Base-by-base conservation (phyloP, 1,284 basidiomycete species). In the Melampsora larici-populina region DNA sequence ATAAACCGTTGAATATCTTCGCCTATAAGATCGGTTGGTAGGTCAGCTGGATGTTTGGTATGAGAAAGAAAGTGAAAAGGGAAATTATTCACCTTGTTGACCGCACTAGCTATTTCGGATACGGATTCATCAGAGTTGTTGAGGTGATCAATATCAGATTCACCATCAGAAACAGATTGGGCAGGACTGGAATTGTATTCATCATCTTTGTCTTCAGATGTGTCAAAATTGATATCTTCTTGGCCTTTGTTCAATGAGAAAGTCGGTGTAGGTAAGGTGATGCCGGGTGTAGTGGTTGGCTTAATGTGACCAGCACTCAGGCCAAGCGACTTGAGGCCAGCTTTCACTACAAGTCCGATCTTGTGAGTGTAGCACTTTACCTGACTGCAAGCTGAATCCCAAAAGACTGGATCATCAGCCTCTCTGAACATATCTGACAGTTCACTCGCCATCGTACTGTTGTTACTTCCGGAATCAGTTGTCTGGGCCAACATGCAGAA, bases 391-490 rank as follows among this genome's bases (percentile, higher is more conserved):
- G 40, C 26, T 1, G 18, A 5, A 49, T 69, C 67, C 46, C 67
- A 69, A 36, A 7, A 36, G 67, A 24, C 21, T 15, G 67, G 29
- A 9, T 43, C 64, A 17, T 66, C 64, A n/a, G n/a, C 26, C 18
- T 13, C 29, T 13, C 29, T 11, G 21, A 66, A 31, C 11, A 51
- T 24, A 4, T 6, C 11, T 3, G 48, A n/a, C 18, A 69, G 18
- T 29, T 69, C 43, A 31, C 33, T 69, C 9, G 24, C n/a, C 67
- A 69, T 69, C 9, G 67, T 69, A 1, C 49, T 33, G n/a, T 69
- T 69, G 24, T 69, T 69, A 18, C n/a, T 46, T 1, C 67, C 21
- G 1, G 67, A 69, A 31, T 69, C 48, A 6, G n/a, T n/a, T n/a
- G n/a, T n/a, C n/a, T n/a, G n/a, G n/a, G n/a, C n/a, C n/a, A n/a